These are phyloP conservation scores for Lachancea cidri DNA, from an alignment of 805 yeast species.

Conservation along the genomic window DNA sequence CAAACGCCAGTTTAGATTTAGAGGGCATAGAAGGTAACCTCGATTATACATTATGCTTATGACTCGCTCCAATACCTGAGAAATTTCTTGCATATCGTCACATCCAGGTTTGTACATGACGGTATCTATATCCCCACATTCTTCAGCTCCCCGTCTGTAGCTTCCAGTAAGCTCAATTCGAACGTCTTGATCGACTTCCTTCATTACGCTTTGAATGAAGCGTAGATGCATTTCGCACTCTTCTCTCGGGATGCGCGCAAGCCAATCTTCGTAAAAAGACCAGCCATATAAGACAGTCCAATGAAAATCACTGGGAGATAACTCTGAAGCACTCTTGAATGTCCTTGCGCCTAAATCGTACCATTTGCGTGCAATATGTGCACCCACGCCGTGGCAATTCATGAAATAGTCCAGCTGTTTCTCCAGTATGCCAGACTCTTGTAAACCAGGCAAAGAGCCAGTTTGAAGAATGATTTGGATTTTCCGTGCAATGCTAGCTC, in stretches of 20 bases:
- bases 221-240: constrained; percentile 24
- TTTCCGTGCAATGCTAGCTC: constrained; percentile 29
- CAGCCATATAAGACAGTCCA: constrained; percentile 32
- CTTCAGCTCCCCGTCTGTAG: constrained; percentile 21
- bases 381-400: constrained; percentile 28
- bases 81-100: constrained; percentile 20
- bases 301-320: constrained; percentile 14
- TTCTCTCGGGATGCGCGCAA: constrained; percentile 17
- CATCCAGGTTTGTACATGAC: constrained; percentile 24
- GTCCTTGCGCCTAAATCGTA: constrained; percentile 13
- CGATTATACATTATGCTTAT: constrained; percentile 14
- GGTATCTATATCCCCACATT: constrained; percentile 32
- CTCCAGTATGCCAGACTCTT: constrained; percentile 13
- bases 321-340: constrained; percentile 16
- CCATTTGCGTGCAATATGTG: constrained; percentile 27
- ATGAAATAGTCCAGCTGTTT: constrained; percentile 21
- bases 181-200: constrained; percentile 16
- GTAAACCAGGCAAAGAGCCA: constrained; percentile 23
- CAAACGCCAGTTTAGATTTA: constrained; percentile 11
- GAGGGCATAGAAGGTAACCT: constrained; percentile 24
- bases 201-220: constrained; percentile 15
- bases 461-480: constrained; percentile 24
- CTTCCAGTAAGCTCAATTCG: constrained; percentile 29
- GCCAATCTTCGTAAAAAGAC: constrained; percentile 32
- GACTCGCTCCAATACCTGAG: constrained; percentile 18